Percentiles rank a stretch among this genome's conserved stretches.
Evolutionary conservation across 2,329 filamentous ascomycete species (phyloP).

Genomic region (Harringtonia lauricola): DNA sequence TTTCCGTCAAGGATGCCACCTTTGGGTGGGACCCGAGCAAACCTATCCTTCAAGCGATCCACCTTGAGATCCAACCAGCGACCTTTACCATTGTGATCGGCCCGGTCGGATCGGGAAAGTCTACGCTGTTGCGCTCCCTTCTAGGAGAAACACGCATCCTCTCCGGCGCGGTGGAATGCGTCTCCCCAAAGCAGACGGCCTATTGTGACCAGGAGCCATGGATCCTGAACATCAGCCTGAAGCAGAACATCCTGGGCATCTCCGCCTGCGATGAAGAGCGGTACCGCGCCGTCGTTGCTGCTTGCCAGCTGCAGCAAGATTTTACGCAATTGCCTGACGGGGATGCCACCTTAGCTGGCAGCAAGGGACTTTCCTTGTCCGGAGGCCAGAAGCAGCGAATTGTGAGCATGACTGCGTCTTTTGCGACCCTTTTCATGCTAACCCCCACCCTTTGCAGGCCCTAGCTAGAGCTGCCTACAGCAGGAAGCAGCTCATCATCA

Average conservation of each 20-base stretch:
- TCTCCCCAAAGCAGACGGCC: constrained; percentile 16
- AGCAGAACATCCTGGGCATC: constrained; percentile 24
- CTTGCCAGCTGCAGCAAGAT: constrained; percentile 17
- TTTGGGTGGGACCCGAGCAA: constrained; percentile 4
- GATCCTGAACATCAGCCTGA: constrained; percentile 27
- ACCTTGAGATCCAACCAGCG: constrained; percentile 10
- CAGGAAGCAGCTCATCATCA: constrained; percentile 23
- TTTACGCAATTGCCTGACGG: constrained; percentile 13
- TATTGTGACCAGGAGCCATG: constrained; percentile 33
- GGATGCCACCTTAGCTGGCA: constrained; percentile 15
- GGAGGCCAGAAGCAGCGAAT: constrained; percentile 15
- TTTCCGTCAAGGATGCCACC: not conserved
- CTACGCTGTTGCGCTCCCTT: constrained; percentile 24
- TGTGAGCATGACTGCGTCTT: no score
- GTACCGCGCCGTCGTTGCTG: constrained; percentile 16
- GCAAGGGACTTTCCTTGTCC: constrained; percentile 15
- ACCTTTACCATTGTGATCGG: constrained; percentile 26
- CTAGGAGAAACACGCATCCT: constrained; percentile 21
- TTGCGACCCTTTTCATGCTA: no score
- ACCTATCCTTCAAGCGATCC: constrained; percentile 16
- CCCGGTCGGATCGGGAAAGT: constrained; percentile 31
- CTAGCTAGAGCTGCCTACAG: constrained; percentile 35
- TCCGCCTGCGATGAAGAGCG: constrained; percentile 15
- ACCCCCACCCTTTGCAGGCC: no score
- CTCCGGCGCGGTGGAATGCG: constrained; percentile 15